Evolutionary conservation across 768 basidiomycete species (phyloP).

Genomic region (Panellus pusillus): DNA sequence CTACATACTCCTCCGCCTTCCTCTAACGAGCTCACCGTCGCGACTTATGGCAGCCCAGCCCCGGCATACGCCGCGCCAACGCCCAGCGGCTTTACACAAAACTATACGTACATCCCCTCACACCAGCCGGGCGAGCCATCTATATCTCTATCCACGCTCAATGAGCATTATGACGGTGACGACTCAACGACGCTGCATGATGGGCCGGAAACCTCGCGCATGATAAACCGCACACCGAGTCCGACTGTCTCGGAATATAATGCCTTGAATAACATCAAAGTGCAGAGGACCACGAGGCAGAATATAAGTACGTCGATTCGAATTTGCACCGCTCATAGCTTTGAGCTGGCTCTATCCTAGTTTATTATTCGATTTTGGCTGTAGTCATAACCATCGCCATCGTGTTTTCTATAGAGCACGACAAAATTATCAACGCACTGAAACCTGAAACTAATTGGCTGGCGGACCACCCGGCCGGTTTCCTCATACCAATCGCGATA

Average conservation of each 20-base stretch:
- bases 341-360: too few relatives aligned
- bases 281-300: not conserved
- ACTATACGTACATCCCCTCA: not conserved
- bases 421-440: conserved; percentile 69
- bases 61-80: not conserved
- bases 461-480: conserved; percentile 47
- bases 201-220: not conserved
- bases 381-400: not conserved
- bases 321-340: not conserved
- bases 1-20: not conserved
- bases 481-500: conserved; percentile 53
- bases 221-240: not conserved
- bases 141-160: not conserved
- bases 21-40: not conserved
- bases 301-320: not conserved
- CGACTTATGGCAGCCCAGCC: not conserved
- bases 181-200: not conserved
- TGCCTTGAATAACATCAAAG: not conserved
- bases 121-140: not conserved
- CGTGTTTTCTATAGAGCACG: conserved; percentile 35
- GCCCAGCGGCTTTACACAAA: not conserved
- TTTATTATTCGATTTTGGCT: not conserved
- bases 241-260: conserved; percentile 4
- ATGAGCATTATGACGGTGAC: not conserved
- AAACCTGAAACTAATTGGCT: conserved; percentile 65